Evolutionary conservation across 306 rosid species (phyloP).

Genomic region (Cicer judaicum): DNA sequence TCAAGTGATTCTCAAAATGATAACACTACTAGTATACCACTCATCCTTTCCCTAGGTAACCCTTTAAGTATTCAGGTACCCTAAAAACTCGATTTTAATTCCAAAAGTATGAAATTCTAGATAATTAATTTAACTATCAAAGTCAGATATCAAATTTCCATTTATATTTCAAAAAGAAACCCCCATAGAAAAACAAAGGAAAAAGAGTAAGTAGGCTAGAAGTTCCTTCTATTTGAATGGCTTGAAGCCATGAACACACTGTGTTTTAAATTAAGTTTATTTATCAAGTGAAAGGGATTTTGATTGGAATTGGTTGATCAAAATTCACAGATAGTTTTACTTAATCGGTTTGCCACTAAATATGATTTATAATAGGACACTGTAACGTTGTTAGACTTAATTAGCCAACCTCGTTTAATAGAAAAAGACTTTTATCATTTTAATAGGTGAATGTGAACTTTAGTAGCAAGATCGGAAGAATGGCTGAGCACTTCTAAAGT

Average conservation of each 20-base stretch:
- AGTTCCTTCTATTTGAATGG: neutral
- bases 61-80: neutral
- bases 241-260: neutral
- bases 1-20: constrained; percentile 1
- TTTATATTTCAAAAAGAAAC: neutral
- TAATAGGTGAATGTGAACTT: too few relatives aligned
- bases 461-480: neutral
- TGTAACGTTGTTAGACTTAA: neutral
- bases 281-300: neutral
- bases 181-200: neutral
- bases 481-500: neutral
- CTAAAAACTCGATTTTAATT: neutral
- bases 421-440: neutral
- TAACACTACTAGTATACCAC: neutral
- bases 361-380: neutral
- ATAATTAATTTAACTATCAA: neutral
- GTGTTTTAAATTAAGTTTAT: neutral
- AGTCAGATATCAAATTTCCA: neutral
- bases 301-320: neutral
- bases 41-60: constrained; percentile 10
- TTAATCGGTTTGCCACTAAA: neutral
- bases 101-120: neutral
- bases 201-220: neutral
- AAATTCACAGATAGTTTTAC: neutral
- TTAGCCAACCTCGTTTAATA: neutral